Percentiles rank a stretch among this genome's conserved stretches.
Evolutionary conservation across 768 basidiomycete species (phyloP).

Genomic region (Leccinum aurantiacum): DNA sequence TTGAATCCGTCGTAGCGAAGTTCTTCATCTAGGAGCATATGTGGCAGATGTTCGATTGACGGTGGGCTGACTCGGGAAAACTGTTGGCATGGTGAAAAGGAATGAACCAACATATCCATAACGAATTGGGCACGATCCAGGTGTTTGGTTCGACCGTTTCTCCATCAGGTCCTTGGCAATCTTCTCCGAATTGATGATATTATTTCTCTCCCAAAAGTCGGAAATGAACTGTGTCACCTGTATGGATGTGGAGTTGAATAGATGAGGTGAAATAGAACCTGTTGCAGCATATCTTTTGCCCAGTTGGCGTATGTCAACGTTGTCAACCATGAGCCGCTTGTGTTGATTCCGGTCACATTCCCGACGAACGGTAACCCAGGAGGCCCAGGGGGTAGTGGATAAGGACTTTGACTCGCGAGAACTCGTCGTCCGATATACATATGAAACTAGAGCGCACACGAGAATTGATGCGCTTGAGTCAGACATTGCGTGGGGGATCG

Average conservation of each 20-base stretch:
- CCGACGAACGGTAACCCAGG: background rate
- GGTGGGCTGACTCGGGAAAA: too few relatives aligned
- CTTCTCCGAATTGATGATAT: background rate
- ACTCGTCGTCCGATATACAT: too few relatives aligned
- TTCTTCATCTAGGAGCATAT: too few relatives aligned
- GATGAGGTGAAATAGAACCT: background rate
- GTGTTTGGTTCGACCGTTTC: background rate
- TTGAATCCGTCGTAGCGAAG: too few relatives aligned
- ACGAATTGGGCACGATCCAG: background rate
- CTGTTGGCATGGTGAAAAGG: background rate
- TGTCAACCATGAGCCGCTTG: background rate
- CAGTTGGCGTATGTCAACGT: background rate
- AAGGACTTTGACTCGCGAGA: background rate
- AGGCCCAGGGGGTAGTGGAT: background rate
- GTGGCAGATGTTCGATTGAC: too few relatives aligned
- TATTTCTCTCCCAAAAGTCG: background rate
- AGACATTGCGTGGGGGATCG: too few relatives aligned
- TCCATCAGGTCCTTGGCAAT: background rate
- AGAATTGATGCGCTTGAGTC: too few relatives aligned
- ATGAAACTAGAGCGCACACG: too few relatives aligned
- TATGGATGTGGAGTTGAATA: background rate
- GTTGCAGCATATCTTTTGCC: background rate
- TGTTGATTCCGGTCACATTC: background rate
- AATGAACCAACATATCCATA: background rate
- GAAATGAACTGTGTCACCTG: background rate